Percentiles rank a stretch among this genome's conserved stretches.
Evolutionary conservation across 2,329 filamentous ascomycete species (phyloP).

Genomic region (Trematosphaeria pertusa): DNA sequence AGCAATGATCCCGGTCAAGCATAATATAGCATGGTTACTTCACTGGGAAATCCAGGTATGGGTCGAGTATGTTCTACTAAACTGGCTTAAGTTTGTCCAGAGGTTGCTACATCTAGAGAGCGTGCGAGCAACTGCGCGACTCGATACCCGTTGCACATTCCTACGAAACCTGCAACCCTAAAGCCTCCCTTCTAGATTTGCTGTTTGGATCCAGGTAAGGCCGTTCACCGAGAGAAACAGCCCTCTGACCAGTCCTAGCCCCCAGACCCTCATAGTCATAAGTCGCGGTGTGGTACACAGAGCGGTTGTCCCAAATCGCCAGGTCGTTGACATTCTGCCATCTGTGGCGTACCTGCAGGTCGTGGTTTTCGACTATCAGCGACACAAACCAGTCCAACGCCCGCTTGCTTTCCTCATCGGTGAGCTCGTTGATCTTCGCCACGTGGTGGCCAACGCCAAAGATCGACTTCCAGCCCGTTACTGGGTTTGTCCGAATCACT

Average conservation of each 20-base stretch:
- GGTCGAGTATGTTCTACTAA: no score
- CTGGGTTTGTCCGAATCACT: slow-evolving; percentile 59
- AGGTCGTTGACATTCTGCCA: slow-evolving; percentile 57
- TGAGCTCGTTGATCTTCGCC: slow-evolving; percentile 53
- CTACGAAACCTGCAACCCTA: no score
- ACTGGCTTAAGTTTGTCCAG: no score
- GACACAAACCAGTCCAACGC: slow-evolving; percentile 53
- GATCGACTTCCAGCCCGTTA: slow-evolving; percentile 52
- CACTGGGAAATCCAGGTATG: no score
- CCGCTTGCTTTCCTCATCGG: slow-evolving; percentile 51
- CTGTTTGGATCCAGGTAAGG: slow-evolving; percentile 62
- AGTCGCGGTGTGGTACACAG: slow-evolving; percentile 63
- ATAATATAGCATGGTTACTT: no score
- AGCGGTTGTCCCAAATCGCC: slow-evolving; percentile 70
- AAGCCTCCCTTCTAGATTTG: slow-evolving; percentile 52
- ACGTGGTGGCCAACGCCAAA: slow-evolving; percentile 55
- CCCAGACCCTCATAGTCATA: slow-evolving; percentile 65
- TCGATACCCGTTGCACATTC: no score
- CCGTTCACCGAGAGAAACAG: slow-evolving; percentile 61
- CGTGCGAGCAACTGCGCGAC: no score
- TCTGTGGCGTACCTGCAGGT: slow-evolving; percentile 50
- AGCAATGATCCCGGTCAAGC: no score
- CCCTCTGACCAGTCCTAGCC: slow-evolving; percentile 55
- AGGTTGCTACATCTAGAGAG: no score
- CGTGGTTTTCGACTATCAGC: slow-evolving; percentile 47